Conservation (phyloP, 1,284 basidiomycete species). For the Naganishia liquefaciens region DNA sequence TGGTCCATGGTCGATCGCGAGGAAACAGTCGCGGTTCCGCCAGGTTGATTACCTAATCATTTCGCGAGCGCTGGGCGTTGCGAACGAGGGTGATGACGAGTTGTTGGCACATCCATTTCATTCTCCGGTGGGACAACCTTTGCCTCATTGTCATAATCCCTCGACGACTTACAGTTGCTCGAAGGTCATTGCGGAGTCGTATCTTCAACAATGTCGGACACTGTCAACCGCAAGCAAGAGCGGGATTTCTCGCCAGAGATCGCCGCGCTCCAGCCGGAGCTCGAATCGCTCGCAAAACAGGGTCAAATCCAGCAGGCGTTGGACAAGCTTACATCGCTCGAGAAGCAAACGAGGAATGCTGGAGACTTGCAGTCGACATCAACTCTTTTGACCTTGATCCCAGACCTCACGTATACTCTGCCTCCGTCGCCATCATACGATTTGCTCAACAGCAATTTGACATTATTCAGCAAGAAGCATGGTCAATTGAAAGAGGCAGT, state of each 20-base stretch:
- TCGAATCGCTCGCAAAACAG: constrained; percentile 55
- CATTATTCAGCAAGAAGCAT: constrained; percentile 87
- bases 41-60: constrained; percentile 3
- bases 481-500: constrained; percentile 91
- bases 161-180: too few species aligned
- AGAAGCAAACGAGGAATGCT: constrained; percentile 97
- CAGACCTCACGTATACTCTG: constrained; percentile 71
- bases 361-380: constrained; percentile 90
- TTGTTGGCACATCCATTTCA: constrained; percentile 5
- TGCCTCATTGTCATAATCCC: neutral
- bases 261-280: constrained; percentile 55
- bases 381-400: constrained; percentile 73
- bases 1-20: neutral
- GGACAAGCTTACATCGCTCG: constrained; percentile 83
- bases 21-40: constrained; percentile 8
- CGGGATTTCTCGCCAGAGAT: constrained; percentile 60
- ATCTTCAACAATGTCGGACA: constrained; percentile 14
- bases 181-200: too few species aligned
- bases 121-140: neutral
- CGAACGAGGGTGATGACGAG: constrained; percentile 24
- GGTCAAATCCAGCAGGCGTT: constrained; percentile 69
- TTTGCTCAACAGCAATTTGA: constrained; percentile 72
- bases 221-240: constrained; percentile 57
- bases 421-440: constrained; percentile 56
- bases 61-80: neutral